These are phyloP conservation scores for Cytospora mali DNA, from an alignment of 2,329 filamentous ascomycete genomes.

Conservation along the genomic window DNA sequence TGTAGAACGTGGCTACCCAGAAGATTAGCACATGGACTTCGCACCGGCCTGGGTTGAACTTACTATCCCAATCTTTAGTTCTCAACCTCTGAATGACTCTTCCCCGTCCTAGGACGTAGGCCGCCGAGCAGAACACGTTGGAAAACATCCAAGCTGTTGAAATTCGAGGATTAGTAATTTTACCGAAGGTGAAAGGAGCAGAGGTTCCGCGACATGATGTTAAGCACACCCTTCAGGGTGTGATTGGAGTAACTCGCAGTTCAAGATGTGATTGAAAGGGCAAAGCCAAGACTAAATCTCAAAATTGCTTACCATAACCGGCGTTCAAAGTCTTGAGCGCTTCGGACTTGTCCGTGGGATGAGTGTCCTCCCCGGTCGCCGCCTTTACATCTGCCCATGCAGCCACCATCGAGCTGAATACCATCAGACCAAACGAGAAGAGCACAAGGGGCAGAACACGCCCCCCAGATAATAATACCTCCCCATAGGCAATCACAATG, in stretches of 20 bases:
- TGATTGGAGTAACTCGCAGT: no score
- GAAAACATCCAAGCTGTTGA: constrained; percentile 80
- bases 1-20: constrained; percentile 92
- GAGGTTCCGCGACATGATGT: no score
- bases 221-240: no score
- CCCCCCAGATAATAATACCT: constrained; percentile 96
- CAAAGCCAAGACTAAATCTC: no score
- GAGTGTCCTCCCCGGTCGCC: constrained; percentile 64
- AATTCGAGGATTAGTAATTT: no score
- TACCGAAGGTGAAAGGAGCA: no score
- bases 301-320: constrained; percentile 62
- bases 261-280: no score
- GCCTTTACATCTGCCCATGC: constrained; percentile 98
- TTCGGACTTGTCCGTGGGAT: constrained; percentile 45
- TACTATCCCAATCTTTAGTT: constrained; percentile 99
- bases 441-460: constrained; percentile 84
- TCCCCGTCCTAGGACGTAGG: constrained; percentile 89
- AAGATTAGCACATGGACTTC: constrained; percentile 37
- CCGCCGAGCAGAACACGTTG: constrained; percentile 92
- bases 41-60: constrained; percentile 44
- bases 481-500: constrained; percentile 96
- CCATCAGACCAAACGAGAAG: constrained; percentile 95
- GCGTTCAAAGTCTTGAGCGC: constrained; percentile 88
- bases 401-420: constrained; percentile 88
- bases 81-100: constrained; percentile 99